Evolutionary conservation across 2,329 filamentous ascomycete genomes (phyloP).

Genomic region (Fusarium illudens): DNA sequence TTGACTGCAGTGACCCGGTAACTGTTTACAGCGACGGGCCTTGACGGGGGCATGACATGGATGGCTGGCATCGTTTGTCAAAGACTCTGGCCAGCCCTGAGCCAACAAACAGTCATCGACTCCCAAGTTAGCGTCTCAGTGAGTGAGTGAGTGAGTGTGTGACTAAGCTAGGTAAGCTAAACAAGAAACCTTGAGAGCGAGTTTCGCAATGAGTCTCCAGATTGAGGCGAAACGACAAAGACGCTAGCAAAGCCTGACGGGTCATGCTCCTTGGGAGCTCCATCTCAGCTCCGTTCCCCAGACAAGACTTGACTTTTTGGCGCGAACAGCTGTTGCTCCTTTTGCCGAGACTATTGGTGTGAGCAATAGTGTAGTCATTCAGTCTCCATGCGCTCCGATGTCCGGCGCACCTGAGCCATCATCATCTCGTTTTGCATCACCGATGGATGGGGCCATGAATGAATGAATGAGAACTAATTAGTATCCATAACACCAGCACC

Average conservation of each 20-base stretch:
- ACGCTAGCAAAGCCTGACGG: constrained; percentile 10
- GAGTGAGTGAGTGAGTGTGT: not conserved
- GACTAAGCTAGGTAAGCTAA: not conserved
- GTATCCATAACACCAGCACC: not conserved
- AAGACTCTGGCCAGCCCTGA: not conserved
- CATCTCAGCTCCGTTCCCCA: constrained; percentile 28
- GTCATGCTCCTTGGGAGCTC: constrained; percentile 9
- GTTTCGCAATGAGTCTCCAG: constrained; percentile 9
- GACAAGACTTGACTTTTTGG: constrained; percentile 23
- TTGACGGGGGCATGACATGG: not conserved
- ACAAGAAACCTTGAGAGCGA: not conserved
- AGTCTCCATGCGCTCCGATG: constrained; percentile 27
- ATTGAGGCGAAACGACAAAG: constrained; percentile 5
- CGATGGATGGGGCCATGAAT: constrained; percentile 17
- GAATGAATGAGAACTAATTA: not conserved
- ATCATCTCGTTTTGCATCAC: constrained; percentile 12
- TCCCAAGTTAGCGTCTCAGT: not conserved
- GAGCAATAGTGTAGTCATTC: constrained; percentile 17
- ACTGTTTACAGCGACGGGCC: not conserved
- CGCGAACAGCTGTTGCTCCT: not conserved
- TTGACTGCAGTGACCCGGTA: constrained; percentile 16
- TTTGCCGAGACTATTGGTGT: constrained; percentile 20
- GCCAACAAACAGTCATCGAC: not conserved
- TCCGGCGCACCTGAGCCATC: constrained; percentile 13
- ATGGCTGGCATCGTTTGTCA: not conserved